Evolutionary conservation across 176 grass and related monocot genomes (phyloP), one percentile per base, ranked within the genome.

Genomic region (Oryza glumipatula): DNA sequence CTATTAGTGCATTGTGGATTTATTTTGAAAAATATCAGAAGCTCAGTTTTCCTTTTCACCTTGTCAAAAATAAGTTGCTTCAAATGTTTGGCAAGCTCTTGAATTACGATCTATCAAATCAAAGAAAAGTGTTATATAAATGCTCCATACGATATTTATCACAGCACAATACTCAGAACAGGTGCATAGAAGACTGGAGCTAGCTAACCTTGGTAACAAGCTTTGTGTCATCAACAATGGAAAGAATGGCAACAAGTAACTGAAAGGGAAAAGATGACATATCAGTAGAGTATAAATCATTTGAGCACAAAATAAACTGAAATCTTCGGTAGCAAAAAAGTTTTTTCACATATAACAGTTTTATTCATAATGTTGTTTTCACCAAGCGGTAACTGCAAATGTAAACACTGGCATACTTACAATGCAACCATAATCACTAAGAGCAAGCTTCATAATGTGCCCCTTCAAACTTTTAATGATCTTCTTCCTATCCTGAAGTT

Each of bases 391-490:
- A 88, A 47, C 13, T n/a, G 54, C 19, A 58, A n/a, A 82, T 70
- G 19, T 12, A 30, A 60, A 85, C 54, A 77, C 28, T 67, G 36
- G 65, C 19, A 82, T n/a, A 94, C 96, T 95, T 78, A 98, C 96
- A 67, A 95, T 87, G 73, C 89, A 95, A 68, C 96, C 96, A 92
- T 87, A 92, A 88, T 98, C 89, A 92, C 86, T 85, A 5, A 94
- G 72, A 89, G 91, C 89, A 80, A 95, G 91, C 81, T 92, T 95
- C 85, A 83, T 90, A 78, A 89, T 65, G 81, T 90, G 80, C 21
- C 96, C 91, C 83, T 98, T 98, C 89, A 98, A 87, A 82, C 91
- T 83, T 91, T 98, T 98, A 76, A 95, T 82, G 46, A 98, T 94
- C 68, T 92, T 98, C 86, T 98, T 95, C 72, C 96, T 94, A 81